Evolutionary conservation across 1,139 yeast genomes (phyloP), one percentile per base, ranked within the genome.

Genomic region (Torulaspora globosa): DNA sequence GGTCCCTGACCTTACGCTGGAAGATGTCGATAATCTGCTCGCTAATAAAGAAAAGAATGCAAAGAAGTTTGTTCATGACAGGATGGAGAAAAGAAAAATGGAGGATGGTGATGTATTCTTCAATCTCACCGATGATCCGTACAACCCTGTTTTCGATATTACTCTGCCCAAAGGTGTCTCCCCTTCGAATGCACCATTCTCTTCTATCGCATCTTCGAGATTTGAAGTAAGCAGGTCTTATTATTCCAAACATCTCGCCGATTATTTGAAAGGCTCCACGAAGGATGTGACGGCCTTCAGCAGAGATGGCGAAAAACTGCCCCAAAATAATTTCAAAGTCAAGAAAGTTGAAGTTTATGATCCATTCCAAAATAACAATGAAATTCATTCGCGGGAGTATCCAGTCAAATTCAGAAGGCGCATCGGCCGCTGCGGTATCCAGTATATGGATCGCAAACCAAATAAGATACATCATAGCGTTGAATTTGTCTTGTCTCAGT

Each of bases 81-180:
- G 87, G 64, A 73, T 92, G 64, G 79, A 81, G 43, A 81, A 82
- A 52, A 74, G 97, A 47, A 79, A 78, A 48, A 79, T 78, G 44
- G 79, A 76, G 47, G 97, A 92, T 66, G 76, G 76, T 2, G 71
- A 73, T 45, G 80, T 79, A 2, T 90, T 82, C 78, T 76, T 85
- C 54, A 92, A 92, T 61, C 75, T 86, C 46, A 87, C 97, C 1
- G 97, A 90, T 68, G 90, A 86, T 68, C 85, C 95, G n/a, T 79
- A 80, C 60, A 86, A 83, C 59, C 97, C 97, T n/a, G 82, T 76
- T 49, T 84, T 88, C 63, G 82, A 84, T 55, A 76, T 88, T 48
- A 74, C 82, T 14, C 73, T 79, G 48, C 79, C 81, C 30, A 67
- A 72, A 34, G 67, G 70, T 28, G 66, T 78, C 47, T 86, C 82